Conservation (phyloP, 108 stramenopile species). For the Parietichytrium sp. region DNA sequence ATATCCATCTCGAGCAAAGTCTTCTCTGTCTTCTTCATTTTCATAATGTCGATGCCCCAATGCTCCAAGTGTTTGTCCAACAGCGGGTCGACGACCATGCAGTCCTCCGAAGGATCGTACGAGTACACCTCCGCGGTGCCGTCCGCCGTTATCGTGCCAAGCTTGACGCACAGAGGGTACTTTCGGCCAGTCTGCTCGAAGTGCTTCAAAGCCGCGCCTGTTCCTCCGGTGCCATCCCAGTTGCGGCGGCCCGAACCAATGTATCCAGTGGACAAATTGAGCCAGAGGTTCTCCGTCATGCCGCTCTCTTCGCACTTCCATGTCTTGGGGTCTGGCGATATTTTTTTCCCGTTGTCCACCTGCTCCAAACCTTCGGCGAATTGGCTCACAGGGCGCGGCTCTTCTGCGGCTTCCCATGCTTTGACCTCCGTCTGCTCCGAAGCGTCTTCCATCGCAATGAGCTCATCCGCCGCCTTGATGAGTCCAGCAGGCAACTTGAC, state of each 20-base stretch:
- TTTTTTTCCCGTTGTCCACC: slow-evolving; percentile 50
- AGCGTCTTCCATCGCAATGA: slow-evolving; percentile 86
- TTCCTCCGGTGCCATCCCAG: slow-evolving; percentile 94
- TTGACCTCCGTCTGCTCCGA: slow-evolving; percentile 72
- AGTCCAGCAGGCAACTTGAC: slow-evolving; percentile 70
- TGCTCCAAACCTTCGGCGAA: slow-evolving; percentile 60
- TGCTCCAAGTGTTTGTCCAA: slow-evolving; percentile 81
- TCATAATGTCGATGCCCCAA: slow-evolving; percentile 79
- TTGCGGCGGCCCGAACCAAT: slow-evolving; percentile 95
- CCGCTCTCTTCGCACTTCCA: slow-evolving; percentile 61
- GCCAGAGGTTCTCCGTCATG: slow-evolving; percentile 84
- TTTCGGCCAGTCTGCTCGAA: slow-evolving; percentile 79
- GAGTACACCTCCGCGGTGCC: slow-evolving; percentile 89
- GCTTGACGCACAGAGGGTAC: slow-evolving; percentile 94
- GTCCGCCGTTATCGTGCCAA: slow-evolving; percentile 93
- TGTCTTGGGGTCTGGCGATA: slow-evolving; percentile 58
- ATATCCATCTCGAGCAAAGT: slow-evolving; percentile 94
- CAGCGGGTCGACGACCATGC: slow-evolving; percentile 91
- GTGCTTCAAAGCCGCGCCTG: slow-evolving; percentile 91
- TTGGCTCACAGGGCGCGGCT: slow-evolving; percentile 49
- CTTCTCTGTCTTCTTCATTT: slow-evolving; percentile 86
- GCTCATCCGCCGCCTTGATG: slow-evolving; percentile 67
- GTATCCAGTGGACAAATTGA: slow-evolving; percentile 92
- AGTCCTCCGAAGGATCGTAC: slow-evolving; percentile 95
- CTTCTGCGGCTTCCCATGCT: slow-evolving; percentile 66